Base-by-base conservation (phyloP, 192 early-diverging fungal genomes). In the Coemansia sp. region DNA sequence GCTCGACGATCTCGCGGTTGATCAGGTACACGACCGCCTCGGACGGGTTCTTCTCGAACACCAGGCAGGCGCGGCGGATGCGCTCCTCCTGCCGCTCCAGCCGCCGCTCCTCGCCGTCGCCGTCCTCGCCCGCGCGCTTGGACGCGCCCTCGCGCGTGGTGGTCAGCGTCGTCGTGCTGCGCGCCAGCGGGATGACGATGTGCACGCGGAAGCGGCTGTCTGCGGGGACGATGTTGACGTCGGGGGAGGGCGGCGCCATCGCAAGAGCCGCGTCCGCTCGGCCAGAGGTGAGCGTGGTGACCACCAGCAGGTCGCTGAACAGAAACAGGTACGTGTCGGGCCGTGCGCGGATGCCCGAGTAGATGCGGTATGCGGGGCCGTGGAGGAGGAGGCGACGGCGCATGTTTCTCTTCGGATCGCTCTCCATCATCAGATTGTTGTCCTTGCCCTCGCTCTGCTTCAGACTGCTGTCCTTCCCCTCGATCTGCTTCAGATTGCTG, bases 241-340 rank as follows among this genome's bases (percentile, higher is more conserved):
- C 81, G 10, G 65, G 3, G 10, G 76, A 74, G 53, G 81, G 81
- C 31, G 76, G 63, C 5, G 66, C 60, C 77, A 79, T 73, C 1
- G 36, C 32, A 17, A 59, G 41, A 12, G 45, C 27, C n/a, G 53
- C 20, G 11, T 9, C 47, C 72, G 53, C 2, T 38, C 40, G 40
- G 35, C 62, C 1, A 12, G 47, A 25, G 47, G 24, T 51, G 25
- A 67, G 71, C 42, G 73, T 68, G 4, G 83, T 70, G 25, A 81
- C 78, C 3, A 85, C 76, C 53, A 85, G 66, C 40, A 82, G 14
- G 59, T 85, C 83, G 24, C 56, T 71, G 45, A 85, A 78, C 62
- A 85, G 67, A 32, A 85, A 78, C 53, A 85, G 66, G 35, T 85
- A 82, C 22, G 78, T 82, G 65, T 82, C 75, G 3, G 76, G 53